These are phyloP conservation scores for Peronosclerospora sorghi DNA, from an alignment of 352 stramenopile species.

Conservation along the genomic window DNA sequence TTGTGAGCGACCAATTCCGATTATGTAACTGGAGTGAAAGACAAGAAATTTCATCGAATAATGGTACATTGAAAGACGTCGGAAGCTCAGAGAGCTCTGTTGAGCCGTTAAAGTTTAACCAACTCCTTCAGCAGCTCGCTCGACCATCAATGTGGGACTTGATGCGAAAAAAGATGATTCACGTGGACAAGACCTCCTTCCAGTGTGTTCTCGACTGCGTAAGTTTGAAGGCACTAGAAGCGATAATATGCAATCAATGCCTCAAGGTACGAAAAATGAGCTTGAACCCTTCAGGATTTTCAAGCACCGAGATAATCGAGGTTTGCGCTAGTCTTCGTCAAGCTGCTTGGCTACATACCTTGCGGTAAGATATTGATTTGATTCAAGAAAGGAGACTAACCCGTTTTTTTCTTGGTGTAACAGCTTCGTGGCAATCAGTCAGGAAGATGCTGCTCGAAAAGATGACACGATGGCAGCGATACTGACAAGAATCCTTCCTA, in stretches of 20 bases:
- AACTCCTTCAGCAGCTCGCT: constrained; percentile 23
- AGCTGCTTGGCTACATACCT: constrained; percentile 43
- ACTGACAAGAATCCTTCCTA: constrained; percentile 14
- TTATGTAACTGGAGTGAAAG: constrained; percentile 14
- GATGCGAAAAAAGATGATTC: constrained; percentile 32
- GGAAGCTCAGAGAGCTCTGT: neutral
- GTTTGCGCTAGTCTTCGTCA: constrained; percentile 47
- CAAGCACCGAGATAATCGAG: constrained; percentile 38
- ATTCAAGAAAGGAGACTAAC: neutral
- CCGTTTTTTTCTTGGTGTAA: neutral
- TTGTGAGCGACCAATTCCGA: constrained; percentile 24
- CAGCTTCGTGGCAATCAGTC: constrained; percentile 17
- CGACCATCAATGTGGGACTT: constrained; percentile 37
- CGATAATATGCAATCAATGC: constrained; percentile 36
- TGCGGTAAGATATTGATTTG: constrained; percentile 27
- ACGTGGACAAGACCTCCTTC: constrained; percentile 17
- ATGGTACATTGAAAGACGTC: neutral
- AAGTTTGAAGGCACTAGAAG: constrained; percentile 32
- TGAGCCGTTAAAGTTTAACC: constrained; percentile 2
- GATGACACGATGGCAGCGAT: constrained; percentile 8
- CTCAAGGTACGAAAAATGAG: constrained; percentile 32
- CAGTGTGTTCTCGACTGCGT: constrained; percentile 16
- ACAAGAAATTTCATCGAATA: neutral
- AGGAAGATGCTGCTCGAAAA: constrained; percentile 4
- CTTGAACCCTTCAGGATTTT: constrained; percentile 28